Evolutionary conservation across 2,329 filamentous ascomycete genomes (phyloP).

Genomic region (Sporothrix inflata): DNA sequence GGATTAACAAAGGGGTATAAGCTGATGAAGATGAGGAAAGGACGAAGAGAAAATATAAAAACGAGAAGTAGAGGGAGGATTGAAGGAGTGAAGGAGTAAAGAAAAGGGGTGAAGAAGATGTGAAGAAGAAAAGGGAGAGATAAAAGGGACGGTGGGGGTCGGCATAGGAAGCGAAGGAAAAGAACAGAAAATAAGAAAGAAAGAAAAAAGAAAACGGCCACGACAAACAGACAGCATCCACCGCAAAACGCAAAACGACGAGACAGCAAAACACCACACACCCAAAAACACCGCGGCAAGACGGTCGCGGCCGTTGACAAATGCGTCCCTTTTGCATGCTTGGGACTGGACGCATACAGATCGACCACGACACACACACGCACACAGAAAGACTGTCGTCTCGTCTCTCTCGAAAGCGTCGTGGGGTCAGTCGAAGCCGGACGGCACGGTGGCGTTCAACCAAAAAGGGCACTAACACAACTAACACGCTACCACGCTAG

Average conservation of each 20-base stretch:
- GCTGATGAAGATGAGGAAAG: neutral
- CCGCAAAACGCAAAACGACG: neutral
- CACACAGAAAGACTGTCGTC: neutral
- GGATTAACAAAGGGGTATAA: neutral
- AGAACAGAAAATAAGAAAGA: neutral
- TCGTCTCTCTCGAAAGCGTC: conserved; percentile 3
- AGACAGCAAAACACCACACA: neutral
- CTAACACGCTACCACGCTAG: conserved; percentile 9
- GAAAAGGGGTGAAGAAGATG: neutral
- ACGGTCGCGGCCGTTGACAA: conserved; percentile 7
- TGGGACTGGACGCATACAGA: conserved; percentile 10
- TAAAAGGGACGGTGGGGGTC: neutral
- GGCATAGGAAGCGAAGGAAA: neutral
- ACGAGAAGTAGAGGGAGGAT: neutral
- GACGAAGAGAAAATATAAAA: conserved; percentile 8
- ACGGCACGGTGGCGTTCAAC: neutral
- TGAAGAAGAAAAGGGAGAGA: conserved; percentile 7
- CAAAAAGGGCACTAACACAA: conserved; percentile 4
- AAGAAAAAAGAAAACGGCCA: neutral
- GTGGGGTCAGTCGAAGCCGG: neutral
- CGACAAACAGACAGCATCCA: conserved; percentile 20
- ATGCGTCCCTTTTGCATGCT: neutral
- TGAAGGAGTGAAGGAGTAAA: neutral
- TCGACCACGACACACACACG: neutral
- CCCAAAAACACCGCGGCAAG: neutral